phyloP scores from a whole-genome alignment of 257 asterid species.

The Ilex asprella region DNA sequence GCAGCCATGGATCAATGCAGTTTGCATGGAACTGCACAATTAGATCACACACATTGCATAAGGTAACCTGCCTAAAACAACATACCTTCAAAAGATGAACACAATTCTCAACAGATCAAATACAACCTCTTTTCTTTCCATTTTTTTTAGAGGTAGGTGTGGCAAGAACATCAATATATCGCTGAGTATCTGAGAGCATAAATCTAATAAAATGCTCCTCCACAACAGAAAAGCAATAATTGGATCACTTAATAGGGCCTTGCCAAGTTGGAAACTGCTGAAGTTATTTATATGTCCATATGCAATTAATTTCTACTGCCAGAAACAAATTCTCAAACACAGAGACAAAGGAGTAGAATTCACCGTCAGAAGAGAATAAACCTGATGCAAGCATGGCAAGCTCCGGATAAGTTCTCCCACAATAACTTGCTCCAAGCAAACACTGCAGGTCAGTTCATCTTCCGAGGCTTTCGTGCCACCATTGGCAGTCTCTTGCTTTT shows the following conservation, averaged over 20 bases:
- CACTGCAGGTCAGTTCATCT: slow-evolving; percentile 93
- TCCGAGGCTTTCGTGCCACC: slow-evolving; percentile 44
- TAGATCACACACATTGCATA: background rate
- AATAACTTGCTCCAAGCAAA: slow-evolving; percentile 96
- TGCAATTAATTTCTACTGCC: no score
- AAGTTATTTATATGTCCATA: no score
- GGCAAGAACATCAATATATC: no score
- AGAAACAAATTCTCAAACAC: background rate
- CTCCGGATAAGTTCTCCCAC: slow-evolving; percentile 86
- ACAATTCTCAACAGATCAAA: background rate
- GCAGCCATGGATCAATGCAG: slow-evolving; percentile 97
- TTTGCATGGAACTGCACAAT: slow-evolving; percentile 76
- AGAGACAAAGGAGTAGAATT: background rate
- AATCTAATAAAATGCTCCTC: no score
- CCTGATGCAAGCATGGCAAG: slow-evolving; percentile 99
- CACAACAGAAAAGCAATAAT: no score
- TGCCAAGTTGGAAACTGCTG: no score
- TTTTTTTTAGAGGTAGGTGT: no score
- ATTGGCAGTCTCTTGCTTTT: slow-evolving; percentile 54
- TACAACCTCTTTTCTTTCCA: no score
- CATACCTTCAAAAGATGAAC: background rate
- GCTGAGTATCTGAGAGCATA: no score
- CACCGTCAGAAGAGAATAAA: slow-evolving; percentile 11
- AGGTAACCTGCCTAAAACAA: no score
- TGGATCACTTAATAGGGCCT: no score